Evolutionary conservation across 2,329 filamentous ascomycete genomes (phyloP), one percentile per base, ranked within the genome.

Genomic region (Nothophoma quercina): DNA sequence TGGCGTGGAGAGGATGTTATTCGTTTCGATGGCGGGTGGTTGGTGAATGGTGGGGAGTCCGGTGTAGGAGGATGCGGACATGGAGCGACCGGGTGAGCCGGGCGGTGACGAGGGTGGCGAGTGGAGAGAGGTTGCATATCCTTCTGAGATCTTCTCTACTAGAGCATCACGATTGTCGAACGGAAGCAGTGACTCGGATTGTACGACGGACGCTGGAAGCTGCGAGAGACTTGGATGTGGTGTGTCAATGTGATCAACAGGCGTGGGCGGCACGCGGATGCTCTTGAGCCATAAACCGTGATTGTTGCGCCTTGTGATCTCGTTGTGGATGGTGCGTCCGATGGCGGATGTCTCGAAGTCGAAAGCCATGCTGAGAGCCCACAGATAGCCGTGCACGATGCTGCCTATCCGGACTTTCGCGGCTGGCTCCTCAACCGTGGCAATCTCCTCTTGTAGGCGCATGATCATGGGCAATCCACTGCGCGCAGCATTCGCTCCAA

Each of bases 391-490:
- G 67, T 96, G 90, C 42, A 93, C 90, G 50, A 98, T 78, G 68
- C 89, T 92, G 23, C 90, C 91, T 34, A 96, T 80, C 34, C 90
- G 88, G 30, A 96, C 84, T 69, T 93, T 95, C 23, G 88, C 83
- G 33, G 85, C 73, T 0, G 88, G 85, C 19, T 83, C 83, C 38
- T 87, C 85, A 3, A 87, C 79, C 7, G 84, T 83, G 48, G 85
- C 81, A 25, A 95, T 89, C 58, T 95, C 91, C 65, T 96, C 91
- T 71, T 97, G 93, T 1, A 98, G 81, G 36, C 89, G 85, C 72
- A 96, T 86, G 9, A 96, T 83, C 92, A 97, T 96, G 2, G 93
- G 91, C 29, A 97, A 75, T 0, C 92, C 91, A 64, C 85, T 88
- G 51, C 88, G 84, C 5, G 84, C 84, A 13, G 91, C 89, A 69